These are phyloP conservation scores for Allantophomopsis cytisporea DNA, from an alignment of 2,329 filamentous ascomycete species.

Conservation along the genomic window DNA sequence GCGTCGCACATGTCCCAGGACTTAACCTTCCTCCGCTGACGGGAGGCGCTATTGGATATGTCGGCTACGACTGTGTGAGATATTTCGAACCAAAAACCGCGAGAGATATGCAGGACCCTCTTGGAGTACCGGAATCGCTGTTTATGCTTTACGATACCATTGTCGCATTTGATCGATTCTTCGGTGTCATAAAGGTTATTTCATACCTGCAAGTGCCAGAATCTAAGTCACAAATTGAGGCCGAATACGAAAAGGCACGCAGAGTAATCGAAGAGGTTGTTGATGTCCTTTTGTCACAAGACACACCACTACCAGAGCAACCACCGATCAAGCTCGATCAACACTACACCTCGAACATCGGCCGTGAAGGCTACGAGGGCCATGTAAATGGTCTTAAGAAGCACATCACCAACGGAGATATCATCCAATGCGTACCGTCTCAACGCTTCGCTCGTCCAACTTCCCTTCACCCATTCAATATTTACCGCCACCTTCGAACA, in stretches of 20 bases:
- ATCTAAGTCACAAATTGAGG: constrained; percentile 40
- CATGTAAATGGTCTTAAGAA: constrained; percentile 79
- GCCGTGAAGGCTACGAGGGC: constrained; percentile 74
- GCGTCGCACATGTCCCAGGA: constrained; percentile 72
- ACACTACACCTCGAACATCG: constrained; percentile 86
- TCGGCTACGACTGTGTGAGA: constrained; percentile 92
- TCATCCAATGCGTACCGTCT: constrained; percentile 94
- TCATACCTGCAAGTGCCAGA: constrained; percentile 69
- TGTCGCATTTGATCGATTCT: constrained; percentile 90
- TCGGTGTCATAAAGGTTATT: constrained; percentile 82
- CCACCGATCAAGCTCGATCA: constrained; percentile 57
- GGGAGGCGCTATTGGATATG: constrained; percentile 89
- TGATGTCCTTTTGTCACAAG: constrained; percentile 55
- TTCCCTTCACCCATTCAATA: constrained; percentile 88
- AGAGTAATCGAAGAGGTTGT: constrained; percentile 53
- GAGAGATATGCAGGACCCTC: constrained; percentile 73
- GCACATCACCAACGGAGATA: constrained; percentile 84
- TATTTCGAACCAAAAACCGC: constrained; percentile 98
- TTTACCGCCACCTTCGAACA: constrained; percentile 91
- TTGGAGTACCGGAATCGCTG: constrained; percentile 81
- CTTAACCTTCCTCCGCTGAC: constrained; percentile 75
- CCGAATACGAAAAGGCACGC: constrained; percentile 57
- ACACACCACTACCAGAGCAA: constrained; percentile 68
- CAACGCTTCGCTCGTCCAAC: constrained; percentile 87
- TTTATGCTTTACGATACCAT: constrained; percentile 98